phyloP scores from a whole-genome alignment of 2,329 filamentous ascomycete species.

The Taxawa tesnikishii region DNA sequence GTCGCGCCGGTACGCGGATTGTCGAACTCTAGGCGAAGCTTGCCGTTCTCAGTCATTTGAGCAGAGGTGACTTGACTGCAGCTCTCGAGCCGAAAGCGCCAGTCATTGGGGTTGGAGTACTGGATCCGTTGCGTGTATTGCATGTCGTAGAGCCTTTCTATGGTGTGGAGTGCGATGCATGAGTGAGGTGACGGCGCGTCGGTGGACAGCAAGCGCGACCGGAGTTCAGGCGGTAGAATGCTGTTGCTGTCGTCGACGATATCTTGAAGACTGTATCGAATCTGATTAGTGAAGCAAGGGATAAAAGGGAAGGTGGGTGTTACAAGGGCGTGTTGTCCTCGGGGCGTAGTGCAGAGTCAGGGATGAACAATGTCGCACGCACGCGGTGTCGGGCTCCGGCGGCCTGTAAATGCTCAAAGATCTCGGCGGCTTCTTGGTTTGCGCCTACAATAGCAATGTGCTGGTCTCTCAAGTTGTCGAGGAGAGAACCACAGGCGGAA shows the following conservation, averaged over 20 bases:
- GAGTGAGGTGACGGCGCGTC: constrained; percentile 6
- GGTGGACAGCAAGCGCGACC: constrained; percentile 7
- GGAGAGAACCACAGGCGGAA: constrained; percentile 8
- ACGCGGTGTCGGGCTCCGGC: constrained; percentile 9
- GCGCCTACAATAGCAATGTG: constrained; percentile 13
- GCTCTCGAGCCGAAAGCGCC: constrained; percentile 10
- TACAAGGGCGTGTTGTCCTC: constrained; percentile 12
- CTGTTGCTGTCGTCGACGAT: constrained; percentile 6
- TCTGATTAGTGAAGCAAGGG: background rate
- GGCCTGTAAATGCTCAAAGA: constrained; percentile 13
- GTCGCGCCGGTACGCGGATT: constrained; percentile 10
- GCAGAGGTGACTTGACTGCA: constrained; percentile 9
- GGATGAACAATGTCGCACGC: constrained; percentile 12
- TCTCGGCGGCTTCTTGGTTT: constrained; percentile 13
- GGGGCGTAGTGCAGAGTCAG: constrained; percentile 12
- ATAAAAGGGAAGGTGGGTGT: background rate
- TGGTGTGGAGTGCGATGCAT: constrained; percentile 11
- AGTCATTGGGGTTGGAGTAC: constrained; percentile 9
- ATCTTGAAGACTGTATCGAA: constrained; percentile 6
- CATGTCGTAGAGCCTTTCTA: constrained; percentile 12
- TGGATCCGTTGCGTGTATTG: constrained; percentile 13
- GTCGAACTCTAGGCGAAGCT: constrained; percentile 8
- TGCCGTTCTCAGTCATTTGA: constrained; percentile 3
- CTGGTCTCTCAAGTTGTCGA: constrained; percentile 10
- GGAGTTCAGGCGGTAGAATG: constrained; percentile 11